Evolutionary conservation across 106 monocot genomes (phyloP), one percentile per base, ranked within the genome.

Genomic region (Dendrobium chrysotoxum): DNA sequence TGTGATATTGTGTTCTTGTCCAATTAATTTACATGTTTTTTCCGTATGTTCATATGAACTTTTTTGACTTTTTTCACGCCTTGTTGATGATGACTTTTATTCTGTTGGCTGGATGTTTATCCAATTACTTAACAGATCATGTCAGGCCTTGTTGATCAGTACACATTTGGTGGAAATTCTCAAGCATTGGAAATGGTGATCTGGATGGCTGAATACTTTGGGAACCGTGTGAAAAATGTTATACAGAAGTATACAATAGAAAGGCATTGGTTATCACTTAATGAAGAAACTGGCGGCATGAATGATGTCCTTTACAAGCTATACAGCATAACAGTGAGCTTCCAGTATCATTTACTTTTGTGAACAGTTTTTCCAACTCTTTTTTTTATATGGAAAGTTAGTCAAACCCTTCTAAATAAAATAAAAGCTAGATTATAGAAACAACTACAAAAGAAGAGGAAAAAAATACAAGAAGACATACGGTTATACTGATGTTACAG

Each of bases 251-350:
- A 95, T 79, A 99, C 72, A 78, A 93, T 99, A 75, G 98, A 99
- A 84, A 92, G 98, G 23, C 98, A 99, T 78, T 99, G 95, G 94
- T 12, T 7, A 9, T 88, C 92, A 38, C 88, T 99, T 38, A 99
- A 99, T 85, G 98, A 99, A 81, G 98, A 99, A 90, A 92, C 92
- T 46, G 98, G 98, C 28, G 98, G 98, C 79, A 99, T 99, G 98
- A 99, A 99, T 83, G 98, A 99, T 88, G 98, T 93, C 45, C 90
- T 99, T 54, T 99, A 99, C 75, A 85, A 84, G 38, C 81, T 99
- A 7, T 99, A 99, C 77, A 86, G 81, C 38, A 84, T 99, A 73
- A 99, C 98, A 40, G 98, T 95, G 83, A 83, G 44, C 41, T 78
- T 78, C 3, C 16, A 46, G 12, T 41, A 16, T 35, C 23, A 67